Conservation (phyloP, 306 rosid species). For the Trichosanthes cucumerina region DNA sequence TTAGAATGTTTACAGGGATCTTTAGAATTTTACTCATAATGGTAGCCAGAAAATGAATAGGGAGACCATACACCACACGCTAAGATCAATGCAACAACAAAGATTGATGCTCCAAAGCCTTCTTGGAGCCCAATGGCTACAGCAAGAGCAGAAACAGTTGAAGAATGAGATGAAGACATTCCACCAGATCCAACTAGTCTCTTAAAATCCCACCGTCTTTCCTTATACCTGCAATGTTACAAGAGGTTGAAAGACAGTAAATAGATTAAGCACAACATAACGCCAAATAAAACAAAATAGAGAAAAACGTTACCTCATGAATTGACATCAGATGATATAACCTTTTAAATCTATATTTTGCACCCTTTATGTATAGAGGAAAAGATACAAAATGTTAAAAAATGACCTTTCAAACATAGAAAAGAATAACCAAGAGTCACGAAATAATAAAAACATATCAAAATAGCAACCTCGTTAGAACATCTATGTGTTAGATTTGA, state of each 20-base stretch:
- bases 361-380: no score
- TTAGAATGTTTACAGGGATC: not conserved
- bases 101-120: constrained; percentile 77
- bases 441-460: no score
- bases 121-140: constrained; percentile 77
- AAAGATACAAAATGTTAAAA: no score
- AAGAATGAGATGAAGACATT: constrained; percentile 98
- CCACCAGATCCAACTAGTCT: constrained; percentile 88
- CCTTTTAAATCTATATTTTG: no score
- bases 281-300: no score
- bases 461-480: no score
- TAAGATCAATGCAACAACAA: constrained; percentile 65
- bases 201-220: constrained; percentile 86
- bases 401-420: no score
- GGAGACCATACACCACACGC: constrained; percentile 64
- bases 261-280: no score
- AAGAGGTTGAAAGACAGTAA: constrained; percentile 27
- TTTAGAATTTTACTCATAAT: not conserved
- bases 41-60: not conserved
- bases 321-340: no score
- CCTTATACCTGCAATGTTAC: constrained; percentile 64
- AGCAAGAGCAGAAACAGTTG: constrained; percentile 91
- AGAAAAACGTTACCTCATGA: no score
- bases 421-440: no score
- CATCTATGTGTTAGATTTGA: no score